Percentiles rank a stretch among this genome's conserved stretches.
Conservation (phyloP, 2,329 filamentous ascomycete genomes). For the Sphaerulina vaccinii region DNA sequence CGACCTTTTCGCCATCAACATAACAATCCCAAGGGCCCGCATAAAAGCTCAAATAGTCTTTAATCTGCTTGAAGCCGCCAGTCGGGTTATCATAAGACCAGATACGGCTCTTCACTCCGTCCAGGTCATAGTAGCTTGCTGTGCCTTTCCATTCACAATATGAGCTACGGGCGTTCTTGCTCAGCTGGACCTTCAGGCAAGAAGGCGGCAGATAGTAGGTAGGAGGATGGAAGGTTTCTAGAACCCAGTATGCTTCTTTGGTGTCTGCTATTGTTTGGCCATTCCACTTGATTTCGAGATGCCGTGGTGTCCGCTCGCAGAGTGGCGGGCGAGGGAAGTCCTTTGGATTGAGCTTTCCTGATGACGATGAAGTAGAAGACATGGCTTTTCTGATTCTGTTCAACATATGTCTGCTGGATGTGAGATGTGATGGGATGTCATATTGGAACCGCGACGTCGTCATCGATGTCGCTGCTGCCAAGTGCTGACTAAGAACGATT, state of each 20-base stretch:
- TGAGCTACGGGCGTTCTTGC: constrained; percentile 47
- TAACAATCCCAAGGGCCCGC: constrained; percentile 62
- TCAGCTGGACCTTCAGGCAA: constrained; percentile 50
- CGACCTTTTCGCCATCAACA: constrained; percentile 60
- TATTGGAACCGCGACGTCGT: too few relatives aligned
- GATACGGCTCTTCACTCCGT: constrained; percentile 52
- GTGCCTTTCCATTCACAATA: constrained; percentile 63
- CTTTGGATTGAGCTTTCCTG: constrained; percentile 53
- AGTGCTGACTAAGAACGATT: too few relatives aligned
- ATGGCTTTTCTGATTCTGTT: constrained; percentile 22
- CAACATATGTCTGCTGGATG: constrained; percentile 8
- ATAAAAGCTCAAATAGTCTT: constrained; percentile 60
- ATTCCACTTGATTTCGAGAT: constrained; percentile 57
- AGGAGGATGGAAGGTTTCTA: constrained; percentile 63
- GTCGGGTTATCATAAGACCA: constrained; percentile 61
- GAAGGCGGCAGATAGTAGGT: constrained; percentile 62
- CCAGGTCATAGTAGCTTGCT: constrained; percentile 59
- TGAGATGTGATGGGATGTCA: too few relatives aligned
- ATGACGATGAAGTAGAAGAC: constrained; percentile 20
- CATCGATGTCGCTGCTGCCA: too few relatives aligned
- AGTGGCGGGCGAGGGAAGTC: constrained; percentile 59
- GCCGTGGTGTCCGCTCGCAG: constrained; percentile 54
- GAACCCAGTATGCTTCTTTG: constrained; percentile 59
- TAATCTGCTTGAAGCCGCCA: constrained; percentile 52
- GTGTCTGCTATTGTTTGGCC: constrained; percentile 59